Evolutionary conservation across 2,329 filamentous ascomycete genomes (phyloP).

Genomic region (Clonostachys chloroleuca): DNA sequence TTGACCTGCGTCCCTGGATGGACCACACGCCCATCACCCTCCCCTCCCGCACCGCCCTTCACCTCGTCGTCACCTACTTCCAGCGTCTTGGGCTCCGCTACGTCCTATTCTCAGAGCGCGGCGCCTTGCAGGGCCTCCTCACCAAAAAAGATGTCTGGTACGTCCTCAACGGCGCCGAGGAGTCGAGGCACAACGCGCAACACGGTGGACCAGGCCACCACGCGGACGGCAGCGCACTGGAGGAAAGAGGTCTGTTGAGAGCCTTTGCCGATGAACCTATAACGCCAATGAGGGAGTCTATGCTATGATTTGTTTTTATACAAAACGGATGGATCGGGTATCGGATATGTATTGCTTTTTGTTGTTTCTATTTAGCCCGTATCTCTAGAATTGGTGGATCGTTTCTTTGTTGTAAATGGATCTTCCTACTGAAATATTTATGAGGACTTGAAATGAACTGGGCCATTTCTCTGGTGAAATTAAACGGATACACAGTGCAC

Average conservation of each 20-base stretch:
- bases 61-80: slow-evolving; percentile 89
- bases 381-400: too few species aligned
- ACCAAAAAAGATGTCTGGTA: slow-evolving; percentile 99
- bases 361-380: too few species aligned
- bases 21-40: slow-evolving; percentile 96
- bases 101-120: slow-evolving; percentile 80
- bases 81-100: slow-evolving; percentile 90
- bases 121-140: slow-evolving; percentile 75
- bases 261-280: slow-evolving; percentile 13
- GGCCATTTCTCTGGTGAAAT: too few species aligned
- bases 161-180: slow-evolving; percentile 75
- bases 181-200: slow-evolving; percentile 41
- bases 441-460: too few species aligned
- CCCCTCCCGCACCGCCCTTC: slow-evolving; percentile 69
- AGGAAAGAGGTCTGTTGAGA: slow-evolving; percentile 3
- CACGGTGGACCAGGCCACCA: slow-evolving; percentile 1
- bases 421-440: too few species aligned
- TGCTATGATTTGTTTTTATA: background rate
- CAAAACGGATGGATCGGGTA: too few species aligned
- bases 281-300: slow-evolving; percentile 3
- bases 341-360: too few species aligned
- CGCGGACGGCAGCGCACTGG: background rate
- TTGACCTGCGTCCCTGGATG: slow-evolving; percentile 97
- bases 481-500: too few species aligned
- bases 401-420: too few species aligned